Base-by-base conservation (phyloP, 106 monocot species). In the Triglochin maritima region DNA sequence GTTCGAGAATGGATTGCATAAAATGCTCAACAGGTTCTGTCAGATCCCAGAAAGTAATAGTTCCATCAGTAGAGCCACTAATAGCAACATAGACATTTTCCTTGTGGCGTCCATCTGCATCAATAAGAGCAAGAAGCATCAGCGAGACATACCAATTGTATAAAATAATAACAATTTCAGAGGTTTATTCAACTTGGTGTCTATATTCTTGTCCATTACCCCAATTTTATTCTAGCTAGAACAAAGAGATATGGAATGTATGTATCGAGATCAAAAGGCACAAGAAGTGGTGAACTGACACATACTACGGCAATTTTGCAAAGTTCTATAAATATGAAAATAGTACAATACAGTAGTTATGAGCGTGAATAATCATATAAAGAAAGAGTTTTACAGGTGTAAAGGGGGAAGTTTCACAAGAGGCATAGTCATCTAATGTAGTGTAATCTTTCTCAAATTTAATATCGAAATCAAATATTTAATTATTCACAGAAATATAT, bases 21-120 rank as follows among this genome's bases (percentile, higher is more conserved):
- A 91, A 91, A 50, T 66, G 46, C 53, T 76, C 74, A 63, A 96
- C 66, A 10, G 80, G 64, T 62, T 80, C 72, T 7, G 88, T 91
- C 9, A 96, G 69, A 79, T 96, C 90, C 96, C 96, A 96, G 61
- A 96, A 88, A 62, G 91, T 84, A 66, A 96, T 96, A 68, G 63
- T 81, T 72, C 96, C 96, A 86, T 90, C 83, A 5, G 91, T 96
- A 57, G 85, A 90, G 49, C 96, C 96, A 81, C 96, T 84, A 44
- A 88, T 70, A 44, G 86, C 14, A 6, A 96, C 48, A 82, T 88
- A 83, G 15, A 62, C 66, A 65, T 74, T 68, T 74, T 76, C 72
- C 58, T 52, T 53, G 4, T 56, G 47, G 57, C 58, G 11, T 9
- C 7, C 66, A 47, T 49, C 59, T 74, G 13, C 7, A 70, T 64